A percentile compares a stretch with the other conserved stretches of the same genome.
Evolutionary conservation across 768 basidiomycete genomes (phyloP).

Genomic region (Ramaria sp.): DNA sequence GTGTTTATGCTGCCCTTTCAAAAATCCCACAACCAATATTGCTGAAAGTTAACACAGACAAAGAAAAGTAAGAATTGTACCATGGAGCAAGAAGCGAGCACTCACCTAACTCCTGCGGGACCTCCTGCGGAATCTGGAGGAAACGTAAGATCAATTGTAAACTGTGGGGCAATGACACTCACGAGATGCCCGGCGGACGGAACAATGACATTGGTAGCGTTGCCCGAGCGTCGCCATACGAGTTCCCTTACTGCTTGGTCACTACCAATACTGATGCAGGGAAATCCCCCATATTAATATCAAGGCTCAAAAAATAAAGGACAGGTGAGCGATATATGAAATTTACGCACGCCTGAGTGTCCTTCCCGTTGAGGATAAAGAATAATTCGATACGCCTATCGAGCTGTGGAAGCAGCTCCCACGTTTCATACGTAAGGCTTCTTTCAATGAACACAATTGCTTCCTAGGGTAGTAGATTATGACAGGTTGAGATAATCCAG

Average conservation of each 20-base stretch:
- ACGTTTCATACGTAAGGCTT: constrained; percentile 26
- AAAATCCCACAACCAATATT: neutral
- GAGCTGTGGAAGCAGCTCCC: constrained; percentile 24
- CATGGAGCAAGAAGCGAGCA: neutral
- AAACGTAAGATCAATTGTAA: neutral
- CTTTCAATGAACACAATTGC: constrained; percentile 47
- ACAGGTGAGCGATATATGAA: neutral
- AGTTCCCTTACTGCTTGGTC: constrained; percentile 9
- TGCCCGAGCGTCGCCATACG: constrained; percentile 26
- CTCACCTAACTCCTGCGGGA: constrained; percentile 19
- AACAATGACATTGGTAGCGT: constrained; percentile 24
- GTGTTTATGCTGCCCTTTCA: neutral
- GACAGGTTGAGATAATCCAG: no score
- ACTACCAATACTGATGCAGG: constrained; percentile 4
- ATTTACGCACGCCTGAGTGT: constrained; percentile 24
- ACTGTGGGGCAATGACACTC: neutral
- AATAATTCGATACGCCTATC: constrained; percentile 40
- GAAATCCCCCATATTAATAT: neutral
- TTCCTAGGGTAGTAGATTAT: constrained; percentile 27
- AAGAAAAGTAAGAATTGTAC: neutral
- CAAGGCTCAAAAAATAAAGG: no score
- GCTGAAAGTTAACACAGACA: neutral
- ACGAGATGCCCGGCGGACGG: constrained; percentile 22
- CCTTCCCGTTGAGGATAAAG: constrained; percentile 45
- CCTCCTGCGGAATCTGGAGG: constrained; percentile 19